Evolutionary conservation across 2,329 filamentous ascomycete species (phyloP).

Genomic region (Penicillium brevicompactum): DNA sequence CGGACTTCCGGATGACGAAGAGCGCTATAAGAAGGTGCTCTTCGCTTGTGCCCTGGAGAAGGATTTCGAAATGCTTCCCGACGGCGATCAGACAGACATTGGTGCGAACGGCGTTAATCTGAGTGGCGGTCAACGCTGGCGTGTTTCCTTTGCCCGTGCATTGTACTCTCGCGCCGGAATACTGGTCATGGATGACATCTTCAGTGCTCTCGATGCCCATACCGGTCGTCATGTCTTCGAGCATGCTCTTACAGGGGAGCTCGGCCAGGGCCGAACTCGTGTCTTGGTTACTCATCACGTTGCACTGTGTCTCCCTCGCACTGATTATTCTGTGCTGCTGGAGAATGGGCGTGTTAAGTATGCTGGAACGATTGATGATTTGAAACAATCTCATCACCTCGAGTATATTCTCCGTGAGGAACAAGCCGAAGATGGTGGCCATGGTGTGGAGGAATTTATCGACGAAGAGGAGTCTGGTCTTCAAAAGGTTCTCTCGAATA

Average conservation of each 20-base stretch:
- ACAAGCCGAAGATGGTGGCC: conserved; percentile 44
- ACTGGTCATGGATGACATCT: conserved; percentile 79
- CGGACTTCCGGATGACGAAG: conserved; percentile 67
- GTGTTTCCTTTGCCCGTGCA: conserved; percentile 76
- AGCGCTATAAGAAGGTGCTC: conserved; percentile 71
- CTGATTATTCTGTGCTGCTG: conserved; percentile 74
- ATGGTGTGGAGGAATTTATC: conserved; percentile 14
- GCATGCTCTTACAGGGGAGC: conserved; percentile 70
- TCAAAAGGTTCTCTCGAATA: conserved; percentile 27
- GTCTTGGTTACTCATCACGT: conserved; percentile 83
- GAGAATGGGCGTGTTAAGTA: conserved; percentile 67
- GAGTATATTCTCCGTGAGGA: conserved; percentile 44
- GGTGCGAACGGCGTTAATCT: conserved; percentile 84
- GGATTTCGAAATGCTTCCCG: conserved; percentile 73
- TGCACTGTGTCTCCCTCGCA: conserved; percentile 67
- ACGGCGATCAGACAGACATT: conserved; percentile 79
- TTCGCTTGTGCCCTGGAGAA: conserved; percentile 73
- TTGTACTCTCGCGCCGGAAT: conserved; percentile 78
- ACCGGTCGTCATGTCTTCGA: conserved; percentile 79
- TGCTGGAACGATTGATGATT: conserved; percentile 66
- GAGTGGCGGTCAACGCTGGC: conserved; percentile 81
- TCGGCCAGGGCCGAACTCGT: conserved; percentile 69
- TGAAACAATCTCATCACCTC: conserved; percentile 45
- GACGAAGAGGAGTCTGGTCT: conserved; percentile 19
- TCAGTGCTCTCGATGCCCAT: conserved; percentile 78